These are phyloP conservation scores for Hypoxylon rickii DNA, from an alignment of 495 filamentous ascomycete genomes.

Conservation along the genomic window DNA sequence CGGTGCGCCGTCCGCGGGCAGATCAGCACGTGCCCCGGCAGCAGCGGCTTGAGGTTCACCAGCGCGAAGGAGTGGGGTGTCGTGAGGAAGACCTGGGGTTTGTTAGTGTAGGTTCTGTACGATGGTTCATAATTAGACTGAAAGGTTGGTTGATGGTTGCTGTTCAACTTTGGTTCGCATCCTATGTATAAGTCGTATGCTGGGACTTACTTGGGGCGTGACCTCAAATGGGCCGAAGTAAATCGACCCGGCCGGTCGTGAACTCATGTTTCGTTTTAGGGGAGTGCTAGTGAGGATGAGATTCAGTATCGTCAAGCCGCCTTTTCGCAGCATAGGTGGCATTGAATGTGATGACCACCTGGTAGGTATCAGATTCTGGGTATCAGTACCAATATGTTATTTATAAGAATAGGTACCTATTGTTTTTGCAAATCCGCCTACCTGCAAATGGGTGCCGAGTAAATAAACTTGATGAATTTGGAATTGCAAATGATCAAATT, in stretches of 20 bases:
- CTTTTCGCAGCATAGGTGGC: slow-evolving; percentile 18
- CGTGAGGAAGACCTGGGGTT: slow-evolving; percentile 74
- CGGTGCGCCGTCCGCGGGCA: slow-evolving; percentile 66
- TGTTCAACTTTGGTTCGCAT: not conserved
- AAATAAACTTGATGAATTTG: too few relatives aligned
- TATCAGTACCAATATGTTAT: too few relatives aligned
- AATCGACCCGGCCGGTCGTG: slow-evolving; percentile 41
- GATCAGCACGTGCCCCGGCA: slow-evolving; percentile 92
- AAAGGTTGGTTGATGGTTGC: too few relatives aligned
- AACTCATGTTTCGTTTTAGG: slow-evolving; percentile 23
- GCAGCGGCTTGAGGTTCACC: slow-evolving; percentile 92
- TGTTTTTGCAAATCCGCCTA: not conserved
- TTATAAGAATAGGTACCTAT: not conserved
- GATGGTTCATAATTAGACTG: not conserved
- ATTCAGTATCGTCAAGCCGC: slow-evolving; percentile 6
- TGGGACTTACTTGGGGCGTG: slow-evolving; percentile 58
- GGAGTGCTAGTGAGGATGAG: not conserved
- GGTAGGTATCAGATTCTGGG: too few relatives aligned
- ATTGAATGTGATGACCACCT: too few relatives aligned
- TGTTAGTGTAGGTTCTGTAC: slow-evolving; percentile 29
- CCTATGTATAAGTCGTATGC: not conserved
- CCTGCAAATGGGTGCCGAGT: too few relatives aligned
- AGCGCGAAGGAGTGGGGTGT: slow-evolving; percentile 81
- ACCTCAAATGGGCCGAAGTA: slow-evolving; percentile 70
- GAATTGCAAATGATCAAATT: too few relatives aligned